These are phyloP conservation scores for Dovyalis caffra DNA, from an alignment of 345 rosid species.

Conservation along the genomic window DNA sequence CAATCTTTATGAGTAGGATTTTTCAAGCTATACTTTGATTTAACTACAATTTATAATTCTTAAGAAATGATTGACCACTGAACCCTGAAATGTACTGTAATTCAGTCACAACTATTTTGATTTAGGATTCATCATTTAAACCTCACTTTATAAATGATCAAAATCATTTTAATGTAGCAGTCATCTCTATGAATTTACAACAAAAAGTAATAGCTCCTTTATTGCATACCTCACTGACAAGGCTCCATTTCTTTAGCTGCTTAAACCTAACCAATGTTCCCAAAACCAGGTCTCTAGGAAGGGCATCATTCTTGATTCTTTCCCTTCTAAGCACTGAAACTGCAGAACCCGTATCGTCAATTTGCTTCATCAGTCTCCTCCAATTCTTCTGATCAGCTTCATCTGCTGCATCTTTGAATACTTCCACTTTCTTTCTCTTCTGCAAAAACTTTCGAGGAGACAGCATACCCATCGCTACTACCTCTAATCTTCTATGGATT, in stretches of 20 bases:
- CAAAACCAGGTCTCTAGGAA: slow-evolving; percentile 68
- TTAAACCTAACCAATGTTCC: slow-evolving; percentile 89
- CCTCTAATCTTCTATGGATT: slow-evolving; percentile 36
- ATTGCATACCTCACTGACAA: slow-evolving; percentile 73
- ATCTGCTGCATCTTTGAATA: slow-evolving; percentile 71
- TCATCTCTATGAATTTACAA: background rate
- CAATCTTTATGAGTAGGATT: no score
- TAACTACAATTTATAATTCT: no score
- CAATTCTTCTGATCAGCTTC: slow-evolving; percentile 77
- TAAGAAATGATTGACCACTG: no score
- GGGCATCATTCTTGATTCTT: slow-evolving; percentile 42
- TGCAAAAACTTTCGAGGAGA: slow-evolving; percentile 73
- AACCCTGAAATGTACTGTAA: no score
- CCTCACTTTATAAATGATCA: background rate
- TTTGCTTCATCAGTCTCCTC: slow-evolving; percentile 76
- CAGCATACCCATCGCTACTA: slow-evolving; percentile 76
- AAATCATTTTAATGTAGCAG: background rate
- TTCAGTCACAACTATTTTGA: no score
- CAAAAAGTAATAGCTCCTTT: background rate
- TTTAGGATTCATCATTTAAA: no score
- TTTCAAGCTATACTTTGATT: no score
- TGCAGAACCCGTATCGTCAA: slow-evolving; percentile 66
- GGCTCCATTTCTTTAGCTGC: slow-evolving; percentile 87
- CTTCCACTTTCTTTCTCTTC: slow-evolving; percentile 68
- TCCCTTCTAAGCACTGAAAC: slow-evolving; percentile 58